Percentiles rank a stretch among this genome's conserved stretches.
Conservation (phyloP, 371 early-diverging fungal species). For the Parasitella parasitica region DNA sequence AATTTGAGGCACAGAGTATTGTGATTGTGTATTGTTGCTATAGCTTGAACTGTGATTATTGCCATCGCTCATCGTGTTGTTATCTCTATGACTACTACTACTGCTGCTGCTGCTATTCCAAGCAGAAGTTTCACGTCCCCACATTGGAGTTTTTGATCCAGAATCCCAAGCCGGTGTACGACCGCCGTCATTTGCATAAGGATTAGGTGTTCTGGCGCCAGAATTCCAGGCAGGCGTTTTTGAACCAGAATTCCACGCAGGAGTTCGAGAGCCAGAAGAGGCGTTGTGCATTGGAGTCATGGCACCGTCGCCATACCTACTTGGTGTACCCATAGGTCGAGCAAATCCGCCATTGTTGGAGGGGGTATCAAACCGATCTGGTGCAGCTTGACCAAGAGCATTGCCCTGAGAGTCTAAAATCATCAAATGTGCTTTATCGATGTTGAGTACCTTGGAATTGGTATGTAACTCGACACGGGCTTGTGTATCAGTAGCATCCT, state of each 20-base stretch:
- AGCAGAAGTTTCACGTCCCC: slow-evolving; percentile 73
- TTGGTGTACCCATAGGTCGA: slow-evolving; percentile 38
- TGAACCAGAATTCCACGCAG: slow-evolving; percentile 74
- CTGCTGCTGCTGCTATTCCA: slow-evolving; percentile 65
- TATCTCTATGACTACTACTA: slow-evolving; percentile 20
- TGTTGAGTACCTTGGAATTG: slow-evolving; percentile 74
- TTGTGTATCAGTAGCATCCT: slow-evolving; percentile 76
- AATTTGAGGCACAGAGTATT: slow-evolving; percentile 33
- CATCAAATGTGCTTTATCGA: slow-evolving; percentile 74
- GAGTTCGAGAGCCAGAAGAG: slow-evolving; percentile 61
- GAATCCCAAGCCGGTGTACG: slow-evolving; percentile 75
- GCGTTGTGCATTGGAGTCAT: slow-evolving; percentile 63
- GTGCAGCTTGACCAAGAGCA: slow-evolving; percentile 42
- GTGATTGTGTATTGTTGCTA: neutral
- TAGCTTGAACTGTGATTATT: neutral
- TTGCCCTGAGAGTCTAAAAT: slow-evolving; percentile 53
- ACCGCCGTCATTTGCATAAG: slow-evolving; percentile 60
- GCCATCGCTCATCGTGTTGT: neutral
- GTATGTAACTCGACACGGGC: slow-evolving; percentile 96
- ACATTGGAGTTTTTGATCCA: slow-evolving; percentile 62
- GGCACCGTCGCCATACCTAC: slow-evolving; percentile 49
- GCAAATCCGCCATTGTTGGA: slow-evolving; percentile 27
- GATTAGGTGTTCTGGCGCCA: slow-evolving; percentile 69
- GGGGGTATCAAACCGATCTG: slow-evolving; percentile 25
- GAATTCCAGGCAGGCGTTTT: slow-evolving; percentile 66